Conservation (phyloP, 2,329 filamentous ascomycete species). For the Fusarium sp. region DNA sequence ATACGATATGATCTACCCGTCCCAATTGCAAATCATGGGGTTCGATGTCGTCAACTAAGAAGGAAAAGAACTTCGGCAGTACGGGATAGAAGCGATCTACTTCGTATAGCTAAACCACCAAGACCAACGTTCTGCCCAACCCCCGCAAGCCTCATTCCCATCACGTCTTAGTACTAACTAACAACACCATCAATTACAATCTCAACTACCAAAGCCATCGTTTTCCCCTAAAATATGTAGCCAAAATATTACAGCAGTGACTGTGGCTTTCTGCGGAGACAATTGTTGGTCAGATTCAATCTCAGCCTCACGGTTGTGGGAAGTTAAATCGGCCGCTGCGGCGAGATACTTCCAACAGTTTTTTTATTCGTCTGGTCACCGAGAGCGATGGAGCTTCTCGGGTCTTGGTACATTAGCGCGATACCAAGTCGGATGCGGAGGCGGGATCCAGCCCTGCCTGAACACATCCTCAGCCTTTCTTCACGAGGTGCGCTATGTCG, state of each 20-base stretch:
- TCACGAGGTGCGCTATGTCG: slow-evolving; percentile 9
- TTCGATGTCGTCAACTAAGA: not conserved
- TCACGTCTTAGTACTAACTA: not conserved
- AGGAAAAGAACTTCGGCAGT: not conserved
- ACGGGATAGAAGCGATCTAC: not conserved
- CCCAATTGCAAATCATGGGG: not conserved
- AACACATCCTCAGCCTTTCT: slow-evolving; percentile 12
- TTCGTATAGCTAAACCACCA: not conserved
- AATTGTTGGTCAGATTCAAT: not conserved
- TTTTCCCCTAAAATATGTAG: not conserved
- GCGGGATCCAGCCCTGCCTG: slow-evolving; percentile 5
- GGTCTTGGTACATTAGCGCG: not conserved
- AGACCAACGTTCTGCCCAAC: not conserved
- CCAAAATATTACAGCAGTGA: not conserved
- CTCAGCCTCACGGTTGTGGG: slow-evolving; percentile 3
- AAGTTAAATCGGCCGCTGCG: not conserved
- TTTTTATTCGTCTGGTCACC: not conserved
- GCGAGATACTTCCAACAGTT: not conserved
- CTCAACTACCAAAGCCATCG: not conserved
- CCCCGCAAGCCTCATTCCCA: not conserved
- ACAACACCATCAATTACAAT: not conserved
- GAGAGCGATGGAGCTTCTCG: no score
- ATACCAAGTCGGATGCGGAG: not conserved
- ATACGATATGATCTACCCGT: not conserved
- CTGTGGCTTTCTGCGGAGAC: slow-evolving; percentile 4